Evolutionary conservation across 768 basidiomycete species (phyloP).

Genomic region (Amanita fuliginea): DNA sequence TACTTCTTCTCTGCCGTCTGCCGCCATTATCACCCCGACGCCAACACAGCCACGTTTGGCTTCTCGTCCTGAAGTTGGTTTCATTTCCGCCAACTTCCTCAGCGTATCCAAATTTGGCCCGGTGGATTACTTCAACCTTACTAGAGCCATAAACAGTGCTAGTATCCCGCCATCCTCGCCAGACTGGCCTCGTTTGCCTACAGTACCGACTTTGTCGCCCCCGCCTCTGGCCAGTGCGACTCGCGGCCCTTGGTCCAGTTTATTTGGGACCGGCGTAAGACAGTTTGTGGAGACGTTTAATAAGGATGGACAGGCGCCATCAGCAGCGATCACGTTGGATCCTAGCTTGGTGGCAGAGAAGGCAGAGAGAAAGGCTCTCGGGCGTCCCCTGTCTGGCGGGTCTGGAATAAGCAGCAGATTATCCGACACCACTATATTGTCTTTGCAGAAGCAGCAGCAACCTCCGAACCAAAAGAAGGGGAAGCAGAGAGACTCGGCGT

Average conservation of each 20-base stretch:
- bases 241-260: slow-evolving; percentile 70
- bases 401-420: neutral
- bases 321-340: slow-evolving; percentile 14
- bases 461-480: neutral
- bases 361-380: neutral
- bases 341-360: neutral
- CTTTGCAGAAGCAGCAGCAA: neutral
- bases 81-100: slow-evolving; percentile 2
- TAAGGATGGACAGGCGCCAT: slow-evolving; percentile 30
- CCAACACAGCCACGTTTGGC: slow-evolving; percentile 6
- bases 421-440: neutral
- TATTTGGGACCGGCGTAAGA: slow-evolving; percentile 60
- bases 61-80: slow-evolving; percentile 2
- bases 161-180: slow-evolving; percentile 30
- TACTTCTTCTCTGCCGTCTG: slow-evolving; percentile 1
- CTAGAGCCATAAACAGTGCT: slow-evolving; percentile 12
- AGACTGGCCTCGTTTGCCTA: slow-evolving; percentile 40
- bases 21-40: neutral
- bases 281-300: slow-evolving; percentile 46
- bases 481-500: slow-evolving; percentile 14
- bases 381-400: neutral
- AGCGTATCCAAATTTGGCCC: slow-evolving; percentile 15
- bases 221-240: slow-evolving; percentile 36
- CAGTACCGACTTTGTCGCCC: slow-evolving; percentile 25
- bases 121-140: slow-evolving; percentile 52